These are phyloP conservation scores for Epithemia pelagica DNA, from an alignment of 108 stramenopile genomes.

Conservation along the genomic window DNA sequence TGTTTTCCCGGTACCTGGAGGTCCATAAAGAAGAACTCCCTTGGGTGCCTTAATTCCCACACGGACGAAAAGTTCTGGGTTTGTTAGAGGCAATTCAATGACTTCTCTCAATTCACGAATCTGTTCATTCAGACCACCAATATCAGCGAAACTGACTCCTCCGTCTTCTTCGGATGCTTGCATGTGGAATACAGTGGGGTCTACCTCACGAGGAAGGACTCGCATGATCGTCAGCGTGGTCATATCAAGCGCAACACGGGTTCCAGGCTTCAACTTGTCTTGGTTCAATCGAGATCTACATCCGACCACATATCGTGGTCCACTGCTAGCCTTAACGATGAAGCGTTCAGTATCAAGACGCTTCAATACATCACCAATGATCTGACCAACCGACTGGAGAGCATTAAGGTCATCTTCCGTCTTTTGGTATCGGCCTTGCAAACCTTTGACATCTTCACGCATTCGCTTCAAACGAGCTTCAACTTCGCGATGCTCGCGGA, in stretches of 20 bases:
- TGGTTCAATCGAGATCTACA: conserved; percentile 89
- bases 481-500: conserved; percentile 88
- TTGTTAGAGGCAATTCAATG: conserved; percentile 97
- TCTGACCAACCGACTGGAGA: conserved; percentile 93
- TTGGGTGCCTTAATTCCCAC: conserved; percentile 98
- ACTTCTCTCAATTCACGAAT: conserved; percentile 96
- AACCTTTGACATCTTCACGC: conserved; percentile 80
- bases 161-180: conserved; percentile 89
- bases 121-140: conserved; percentile 96
- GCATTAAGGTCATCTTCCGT: conserved; percentile 95
- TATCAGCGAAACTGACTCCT: conserved; percentile 87
- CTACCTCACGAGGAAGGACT: conserved; percentile 94
- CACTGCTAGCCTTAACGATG: conserved; percentile 95
- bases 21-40: conserved; percentile 85
- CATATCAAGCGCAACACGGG: conserved; percentile 96
- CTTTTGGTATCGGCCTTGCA: conserved; percentile 88
- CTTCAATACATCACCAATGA: conserved; percentile 97
- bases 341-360: conserved; percentile 92
- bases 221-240: conserved; percentile 99
- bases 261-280: conserved; percentile 88
- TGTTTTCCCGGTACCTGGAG: conserved; percentile 94
- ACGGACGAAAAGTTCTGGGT: conserved; percentile 95
- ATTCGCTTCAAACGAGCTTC: conserved; percentile 89
- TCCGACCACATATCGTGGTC: conserved; percentile 97
- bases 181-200: conserved; percentile 99